Evolutionary conservation across 2,329 filamentous ascomycete species (phyloP).

Genomic region (Ophiostoma perfectum): DNA sequence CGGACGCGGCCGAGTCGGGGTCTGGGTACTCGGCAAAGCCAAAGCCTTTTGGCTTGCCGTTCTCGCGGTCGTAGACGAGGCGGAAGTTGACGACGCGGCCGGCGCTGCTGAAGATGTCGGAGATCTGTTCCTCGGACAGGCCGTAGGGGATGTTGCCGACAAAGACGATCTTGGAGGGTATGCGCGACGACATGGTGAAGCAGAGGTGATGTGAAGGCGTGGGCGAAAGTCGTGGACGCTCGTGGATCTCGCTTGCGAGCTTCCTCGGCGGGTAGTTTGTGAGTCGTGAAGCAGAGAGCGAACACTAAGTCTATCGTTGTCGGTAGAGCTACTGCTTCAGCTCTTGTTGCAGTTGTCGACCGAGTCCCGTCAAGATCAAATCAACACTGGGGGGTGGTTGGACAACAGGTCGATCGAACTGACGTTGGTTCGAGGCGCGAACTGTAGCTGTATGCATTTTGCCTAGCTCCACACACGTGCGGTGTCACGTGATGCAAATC

Average conservation of each 20-base stretch:
- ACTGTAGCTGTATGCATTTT: constrained; percentile 11
- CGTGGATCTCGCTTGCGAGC: background rate
- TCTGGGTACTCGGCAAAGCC: constrained; percentile 96
- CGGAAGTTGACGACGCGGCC: constrained; percentile 89
- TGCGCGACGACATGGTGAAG: constrained; percentile 52
- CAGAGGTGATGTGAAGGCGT: background rate
- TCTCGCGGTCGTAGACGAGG: constrained; percentile 92
- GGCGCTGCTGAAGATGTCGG: constrained; percentile 83
- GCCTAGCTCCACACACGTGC: constrained; percentile 4
- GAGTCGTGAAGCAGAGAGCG: no score
- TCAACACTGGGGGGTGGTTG: background rate
- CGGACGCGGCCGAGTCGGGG: constrained; percentile 77
- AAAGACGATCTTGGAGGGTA: constrained; percentile 73
- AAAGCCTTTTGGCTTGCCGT: constrained; percentile 89
- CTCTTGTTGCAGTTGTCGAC: background rate
- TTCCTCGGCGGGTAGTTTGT: no score
- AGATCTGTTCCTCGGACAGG: constrained; percentile 92
- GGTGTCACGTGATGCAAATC: background rate
- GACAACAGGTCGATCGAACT: background rate
- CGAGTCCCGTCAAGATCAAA: background rate
- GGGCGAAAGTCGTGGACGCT: no score
- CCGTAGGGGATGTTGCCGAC: constrained; percentile 85
- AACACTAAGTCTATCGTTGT: no score
- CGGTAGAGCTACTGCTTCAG: no score
- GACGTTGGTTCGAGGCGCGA: background rate